Conservation (phyloP, 1,284 basidiomycete genomes). For the Pseudozyma tsukubaensis region DNA sequence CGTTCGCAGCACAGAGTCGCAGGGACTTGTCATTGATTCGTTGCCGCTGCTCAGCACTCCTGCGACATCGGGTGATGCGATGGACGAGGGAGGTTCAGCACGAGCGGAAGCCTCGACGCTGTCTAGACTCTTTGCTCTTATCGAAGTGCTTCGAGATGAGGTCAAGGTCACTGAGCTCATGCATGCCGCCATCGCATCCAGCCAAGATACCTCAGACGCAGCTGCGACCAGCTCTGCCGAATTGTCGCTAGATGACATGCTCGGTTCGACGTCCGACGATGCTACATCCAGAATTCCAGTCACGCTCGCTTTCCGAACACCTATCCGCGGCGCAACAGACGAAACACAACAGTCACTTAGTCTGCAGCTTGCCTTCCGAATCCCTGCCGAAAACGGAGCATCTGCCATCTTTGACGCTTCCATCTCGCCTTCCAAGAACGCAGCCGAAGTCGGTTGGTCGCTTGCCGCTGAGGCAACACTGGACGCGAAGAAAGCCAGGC, state of each 20-base stretch:
- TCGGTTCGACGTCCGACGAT: constrained; percentile 7
- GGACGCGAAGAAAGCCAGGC: constrained; percentile 5
- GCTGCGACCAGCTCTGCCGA: neutral
- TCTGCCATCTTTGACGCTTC: constrained; percentile 26
- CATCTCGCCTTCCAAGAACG: constrained; percentile 20
- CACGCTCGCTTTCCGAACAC: constrained; percentile 38
- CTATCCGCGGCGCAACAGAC: constrained; percentile 13
- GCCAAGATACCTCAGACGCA: neutral
- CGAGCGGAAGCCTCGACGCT: constrained; percentile 10
- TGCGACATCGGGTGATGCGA: constrained; percentile 7
- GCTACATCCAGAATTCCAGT: constrained; percentile 23
- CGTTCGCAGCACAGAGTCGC: constrained; percentile 35
- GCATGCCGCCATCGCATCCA: constrained; percentile 37
- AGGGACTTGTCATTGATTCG: constrained; percentile 43
- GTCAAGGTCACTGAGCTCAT: constrained; percentile 45
- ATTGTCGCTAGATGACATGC: constrained; percentile 32
- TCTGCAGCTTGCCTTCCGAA: constrained; percentile 33
- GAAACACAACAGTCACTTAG: constrained; percentile 25
- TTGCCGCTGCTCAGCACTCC: constrained; percentile 22
- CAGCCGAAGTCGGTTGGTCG: constrained; percentile 23
- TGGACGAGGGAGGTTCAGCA: constrained; percentile 19
- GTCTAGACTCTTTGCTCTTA: constrained; percentile 39
- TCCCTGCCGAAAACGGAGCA: constrained; percentile 7
- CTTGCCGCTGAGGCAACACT: constrained; percentile 19
- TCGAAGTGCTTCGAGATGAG: constrained; percentile 44